A percentile compares a stretch with the other conserved stretches of the same genome.
phyloP scores from a whole-genome alignment of 805 yeast species.

The Cyberlindnera mycetangii region DNA sequence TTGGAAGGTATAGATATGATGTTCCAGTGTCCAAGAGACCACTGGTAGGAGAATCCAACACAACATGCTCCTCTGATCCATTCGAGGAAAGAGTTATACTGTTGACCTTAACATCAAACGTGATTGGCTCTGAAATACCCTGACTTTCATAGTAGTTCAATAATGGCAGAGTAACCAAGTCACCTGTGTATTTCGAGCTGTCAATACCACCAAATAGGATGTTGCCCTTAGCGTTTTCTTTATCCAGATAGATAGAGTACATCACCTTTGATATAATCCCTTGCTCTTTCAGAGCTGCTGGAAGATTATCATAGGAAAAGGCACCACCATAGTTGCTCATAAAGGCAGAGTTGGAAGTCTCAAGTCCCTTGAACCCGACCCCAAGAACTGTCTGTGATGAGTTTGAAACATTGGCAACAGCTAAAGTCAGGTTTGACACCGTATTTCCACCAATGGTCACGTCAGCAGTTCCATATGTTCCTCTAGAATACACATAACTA shows the following conservation, averaged over 20 bases:
- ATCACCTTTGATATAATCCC: conserved; percentile 50
- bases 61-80: conserved; percentile 12
- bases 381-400: conserved; percentile 34
- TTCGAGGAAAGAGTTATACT: conserved; percentile 36
- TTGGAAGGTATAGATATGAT: conserved; percentile 47
- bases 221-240: conserved; percentile 38
- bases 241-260: conserved; percentile 54
- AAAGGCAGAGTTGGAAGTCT: conserved; percentile 4
- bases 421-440: conserved; percentile 55
- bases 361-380: conserved; percentile 8
- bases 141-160: conserved; percentile 29
- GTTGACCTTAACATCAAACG: conserved; percentile 22
- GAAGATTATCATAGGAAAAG: conserved; percentile 4
- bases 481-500: conserved; percentile 47
- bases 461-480: conserved; percentile 63
- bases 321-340: conserved; percentile 11
- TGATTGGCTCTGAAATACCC: conserved; percentile 37
- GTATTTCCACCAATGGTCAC: conserved; percentile 41
- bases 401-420: conserved; percentile 58
- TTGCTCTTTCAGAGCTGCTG: conserved; percentile 40
- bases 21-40: conserved; percentile 56
- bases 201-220: conserved; percentile 68
- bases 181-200: conserved; percentile 49
- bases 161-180: conserved; percentile 41
- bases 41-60: background rate